These are phyloP conservation scores for Rhizodiscina lignyota DNA, from an alignment of 495 filamentous ascomycete genomes.

Conservation along the genomic window DNA sequence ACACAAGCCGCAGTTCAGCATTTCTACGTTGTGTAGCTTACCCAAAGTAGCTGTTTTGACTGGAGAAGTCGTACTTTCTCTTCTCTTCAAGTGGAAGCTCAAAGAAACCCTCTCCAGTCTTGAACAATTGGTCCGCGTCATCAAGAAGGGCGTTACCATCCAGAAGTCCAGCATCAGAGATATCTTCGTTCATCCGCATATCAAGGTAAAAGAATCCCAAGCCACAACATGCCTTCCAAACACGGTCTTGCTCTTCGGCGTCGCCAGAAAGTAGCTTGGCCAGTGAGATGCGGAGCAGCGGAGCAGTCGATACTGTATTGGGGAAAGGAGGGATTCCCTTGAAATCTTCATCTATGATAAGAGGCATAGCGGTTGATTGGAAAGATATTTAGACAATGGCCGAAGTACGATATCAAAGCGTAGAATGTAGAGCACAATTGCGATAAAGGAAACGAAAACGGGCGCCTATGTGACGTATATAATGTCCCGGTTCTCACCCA, in stretches of 20 bases:
- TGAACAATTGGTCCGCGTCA: conserved; percentile 31
- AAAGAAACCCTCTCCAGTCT: conserved; percentile 29
- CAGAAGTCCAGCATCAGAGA: no score
- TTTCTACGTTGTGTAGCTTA: no score
- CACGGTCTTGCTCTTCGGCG: conserved; percentile 24
- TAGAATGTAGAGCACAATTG: no score
- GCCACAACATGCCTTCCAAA: conserved; percentile 31
- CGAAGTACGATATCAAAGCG: no score
- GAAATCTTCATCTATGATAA: no score
- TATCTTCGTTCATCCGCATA: conserved; percentile 24
- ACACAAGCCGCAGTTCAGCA: no score
- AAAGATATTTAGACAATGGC: no score
- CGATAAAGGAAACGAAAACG: no score
- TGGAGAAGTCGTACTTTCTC: conserved; percentile 31
- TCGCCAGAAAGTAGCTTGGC: conserved; percentile 28
- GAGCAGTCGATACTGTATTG: conserved; percentile 32
- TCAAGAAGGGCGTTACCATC: conserved; percentile 25
- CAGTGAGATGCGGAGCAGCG: conserved; percentile 36
- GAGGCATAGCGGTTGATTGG: no score
- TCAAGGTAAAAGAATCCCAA: conserved; percentile 52
- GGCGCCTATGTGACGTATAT: no score
- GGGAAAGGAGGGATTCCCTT: conserved; percentile 42
- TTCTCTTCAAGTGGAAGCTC: conserved; percentile 35
- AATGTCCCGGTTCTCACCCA: no score
- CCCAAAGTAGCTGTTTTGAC: conserved; percentile 13